Base-by-base conservation (phyloP, 2,329 filamentous ascomycete species). In the Penicillium sp. region DNA sequence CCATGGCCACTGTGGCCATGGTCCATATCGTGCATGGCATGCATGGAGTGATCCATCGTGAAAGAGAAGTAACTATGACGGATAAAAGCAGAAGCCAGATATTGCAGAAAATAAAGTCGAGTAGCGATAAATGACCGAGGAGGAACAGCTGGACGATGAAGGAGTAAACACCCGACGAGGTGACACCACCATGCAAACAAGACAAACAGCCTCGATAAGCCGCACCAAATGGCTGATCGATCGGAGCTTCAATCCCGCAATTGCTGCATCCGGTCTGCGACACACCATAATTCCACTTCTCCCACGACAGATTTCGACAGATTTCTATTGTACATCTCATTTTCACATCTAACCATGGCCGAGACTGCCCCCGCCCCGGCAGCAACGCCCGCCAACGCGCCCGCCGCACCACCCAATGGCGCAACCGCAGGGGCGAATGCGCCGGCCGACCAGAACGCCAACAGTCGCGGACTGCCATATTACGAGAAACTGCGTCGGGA, bases 401-500 rank as follows among this genome's bases (percentile, higher is more conserved):
- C 60, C 30, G 34, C 54, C 6, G 42, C 59, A 49, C 56, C 61
- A 29, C 40, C 51, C 54, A 53, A 58, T 26, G 52, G 59, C 49
- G 52, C 55, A 56, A 55, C 60, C 32, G 53, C 56, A 51, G 48
- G 52, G 51, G 55, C 62, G 36, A 62, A 62, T 51, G 56, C 58
- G 51, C 49, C 60, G 13, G 53, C 62, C 7, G 64, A 69, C 7
- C 63, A 64, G 49, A 61, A 64, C 37, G 54, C 58, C 12, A 56
- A 59, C 6, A 75, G 69, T 55, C 75, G 77, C 52, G 77, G 77
- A 21, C 61, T 79, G 45, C 85, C 86, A 15, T 90, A 88, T 73
- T 91, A 91, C 71, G 88, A 91, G 69, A 86, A 87, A 65, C 79
- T 89, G 41, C 81, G 87, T 52, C 79, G 82, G 51, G 85, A 88